Percentiles rank a stretch among this genome's conserved stretches.
Evolutionary conservation across 495 filamentous ascomycete species (phyloP).

Genomic region (Thozetella sp.): DNA sequence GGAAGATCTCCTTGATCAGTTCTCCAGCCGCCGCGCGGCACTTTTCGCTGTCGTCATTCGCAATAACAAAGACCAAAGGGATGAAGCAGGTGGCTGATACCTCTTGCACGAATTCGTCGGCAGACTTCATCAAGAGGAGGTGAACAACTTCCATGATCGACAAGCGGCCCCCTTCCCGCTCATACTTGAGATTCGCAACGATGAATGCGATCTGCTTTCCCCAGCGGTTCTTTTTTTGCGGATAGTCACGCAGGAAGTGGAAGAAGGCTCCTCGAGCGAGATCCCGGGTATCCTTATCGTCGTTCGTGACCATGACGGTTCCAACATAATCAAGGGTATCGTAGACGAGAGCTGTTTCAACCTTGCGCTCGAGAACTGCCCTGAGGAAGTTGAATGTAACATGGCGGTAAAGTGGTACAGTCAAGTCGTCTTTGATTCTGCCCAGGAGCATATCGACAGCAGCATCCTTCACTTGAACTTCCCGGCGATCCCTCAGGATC

Average conservation of each 20-base stretch:
- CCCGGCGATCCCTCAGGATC: slow-evolving; percentile 78
- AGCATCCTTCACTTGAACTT: slow-evolving; percentile 73
- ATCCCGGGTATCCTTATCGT: slow-evolving; percentile 82
- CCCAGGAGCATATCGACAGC: slow-evolving; percentile 83
- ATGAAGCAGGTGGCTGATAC: slow-evolving; percentile 81
- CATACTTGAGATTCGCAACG: slow-evolving; percentile 87
- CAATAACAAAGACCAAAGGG: slow-evolving; percentile 79
- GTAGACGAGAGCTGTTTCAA: slow-evolving; percentile 86
- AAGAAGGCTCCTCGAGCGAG: slow-evolving; percentile 87
- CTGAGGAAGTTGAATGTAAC: slow-evolving; percentile 92
- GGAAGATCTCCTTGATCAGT: slow-evolving; percentile 78
- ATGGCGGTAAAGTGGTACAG: slow-evolving; percentile 88
- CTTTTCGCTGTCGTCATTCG: slow-evolving; percentile 84
- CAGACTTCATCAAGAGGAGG: slow-evolving; percentile 78
- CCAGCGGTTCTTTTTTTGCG: slow-evolving; percentile 85
- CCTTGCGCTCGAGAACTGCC: slow-evolving; percentile 79
- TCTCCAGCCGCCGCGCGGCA: slow-evolving; percentile 84
- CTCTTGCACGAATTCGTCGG: slow-evolving; percentile 78
- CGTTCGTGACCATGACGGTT: slow-evolving; percentile 94
- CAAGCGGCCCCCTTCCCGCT: slow-evolving; percentile 81
- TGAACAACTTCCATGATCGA: slow-evolving; percentile 91
- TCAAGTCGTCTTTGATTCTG: slow-evolving; percentile 84
- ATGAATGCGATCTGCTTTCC: slow-evolving; percentile 88
- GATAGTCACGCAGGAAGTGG: slow-evolving; percentile 93
- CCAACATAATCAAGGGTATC: slow-evolving; percentile 87